Evolutionary conservation across 768 basidiomycete species (phyloP).

Genomic region (Podaxis sp.): DNA sequence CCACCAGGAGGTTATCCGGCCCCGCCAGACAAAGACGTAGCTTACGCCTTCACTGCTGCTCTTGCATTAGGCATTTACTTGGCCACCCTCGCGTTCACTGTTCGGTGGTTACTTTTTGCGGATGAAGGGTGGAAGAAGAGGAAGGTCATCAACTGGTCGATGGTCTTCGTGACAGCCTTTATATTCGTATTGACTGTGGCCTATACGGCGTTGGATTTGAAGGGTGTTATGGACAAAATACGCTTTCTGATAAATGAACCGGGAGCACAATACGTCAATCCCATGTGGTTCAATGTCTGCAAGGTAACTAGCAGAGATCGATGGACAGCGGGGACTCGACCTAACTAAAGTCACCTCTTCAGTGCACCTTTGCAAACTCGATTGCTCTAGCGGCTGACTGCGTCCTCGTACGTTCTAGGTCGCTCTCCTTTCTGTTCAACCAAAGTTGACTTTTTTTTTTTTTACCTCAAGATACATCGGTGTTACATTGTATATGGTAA

Average conservation of each 20-base stretch:
- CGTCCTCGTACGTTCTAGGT: not conserved
- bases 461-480: not conserved
- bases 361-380: conserved; percentile 9
- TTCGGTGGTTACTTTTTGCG: conserved; percentile 10
- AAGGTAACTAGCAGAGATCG: not conserved
- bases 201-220: not conserved
- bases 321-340: not conserved
- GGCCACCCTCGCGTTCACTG: not conserved
- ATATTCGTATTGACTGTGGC: not conserved
- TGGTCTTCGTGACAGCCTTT: conserved; percentile 2
- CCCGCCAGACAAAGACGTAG: conserved; percentile 3
- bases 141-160: not conserved
- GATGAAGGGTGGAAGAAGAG: conserved; percentile 9
- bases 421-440: not conserved
- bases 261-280: not conserved
- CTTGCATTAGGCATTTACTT: conserved; percentile 2
- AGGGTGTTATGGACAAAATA: not conserved
- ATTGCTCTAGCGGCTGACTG: conserved; percentile 5
- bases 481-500: conserved; percentile 1
- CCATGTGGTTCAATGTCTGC: conserved; percentile 9
- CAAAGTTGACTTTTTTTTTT: not conserved
- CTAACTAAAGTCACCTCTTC: no score
- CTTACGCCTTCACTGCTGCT: not conserved
- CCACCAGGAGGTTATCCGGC: not conserved
- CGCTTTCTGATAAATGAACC: not conserved